A percentile compares a stretch with the other conserved stretches of the same genome.
Evolutionary conservation across 257 asterid species (phyloP).

Genomic region (Jacaranda copaia): DNA sequence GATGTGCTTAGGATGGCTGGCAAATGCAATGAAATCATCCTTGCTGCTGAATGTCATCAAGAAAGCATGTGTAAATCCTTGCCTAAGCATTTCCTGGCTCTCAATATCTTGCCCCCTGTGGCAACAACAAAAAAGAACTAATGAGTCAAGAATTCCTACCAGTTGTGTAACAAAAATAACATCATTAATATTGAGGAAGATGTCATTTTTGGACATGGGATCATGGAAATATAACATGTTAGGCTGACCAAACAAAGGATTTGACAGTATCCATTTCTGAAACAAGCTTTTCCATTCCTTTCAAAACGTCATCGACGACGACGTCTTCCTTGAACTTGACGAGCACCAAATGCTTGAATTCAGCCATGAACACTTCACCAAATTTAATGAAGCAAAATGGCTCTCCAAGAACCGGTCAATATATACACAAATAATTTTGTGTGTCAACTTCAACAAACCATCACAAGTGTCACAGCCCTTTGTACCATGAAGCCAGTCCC

Average conservation of each 20-base stretch:
- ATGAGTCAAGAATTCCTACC: background rate
- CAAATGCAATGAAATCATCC: slow-evolving; percentile 70
- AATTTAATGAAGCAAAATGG: slow-evolving; percentile 33
- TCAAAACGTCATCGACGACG: slow-evolving; percentile 65
- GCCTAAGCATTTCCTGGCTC: slow-evolving; percentile 82
- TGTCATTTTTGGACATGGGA: too few relatives aligned
- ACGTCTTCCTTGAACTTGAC: slow-evolving; percentile 85
- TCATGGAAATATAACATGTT: background rate
- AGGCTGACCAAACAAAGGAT: slow-evolving; percentile 83
- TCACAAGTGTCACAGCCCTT: slow-evolving; percentile 40
- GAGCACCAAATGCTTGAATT: slow-evolving; percentile 86
- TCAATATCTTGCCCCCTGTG: slow-evolving; percentile 87
- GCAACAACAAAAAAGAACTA: background rate
- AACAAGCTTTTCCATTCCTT: slow-evolving; percentile 81
- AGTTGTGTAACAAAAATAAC: background rate
- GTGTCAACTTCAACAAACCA: slow-evolving; percentile 43
- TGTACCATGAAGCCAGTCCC: slow-evolving; percentile 58
- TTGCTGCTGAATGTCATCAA: slow-evolving; percentile 83
- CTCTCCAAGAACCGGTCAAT: slow-evolving; percentile 33
- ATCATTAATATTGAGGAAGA: background rate
- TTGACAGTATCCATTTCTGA: slow-evolving; percentile 74
- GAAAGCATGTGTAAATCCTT: slow-evolving; percentile 91
- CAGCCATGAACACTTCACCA: slow-evolving; percentile 42
- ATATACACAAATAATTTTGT: slow-evolving; percentile 38
- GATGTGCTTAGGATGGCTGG: slow-evolving; percentile 71